These are phyloP conservation scores for Paecilomyces sp. DNA, from an alignment of 2,329 filamentous ascomycete species.

Conservation along the genomic window DNA sequence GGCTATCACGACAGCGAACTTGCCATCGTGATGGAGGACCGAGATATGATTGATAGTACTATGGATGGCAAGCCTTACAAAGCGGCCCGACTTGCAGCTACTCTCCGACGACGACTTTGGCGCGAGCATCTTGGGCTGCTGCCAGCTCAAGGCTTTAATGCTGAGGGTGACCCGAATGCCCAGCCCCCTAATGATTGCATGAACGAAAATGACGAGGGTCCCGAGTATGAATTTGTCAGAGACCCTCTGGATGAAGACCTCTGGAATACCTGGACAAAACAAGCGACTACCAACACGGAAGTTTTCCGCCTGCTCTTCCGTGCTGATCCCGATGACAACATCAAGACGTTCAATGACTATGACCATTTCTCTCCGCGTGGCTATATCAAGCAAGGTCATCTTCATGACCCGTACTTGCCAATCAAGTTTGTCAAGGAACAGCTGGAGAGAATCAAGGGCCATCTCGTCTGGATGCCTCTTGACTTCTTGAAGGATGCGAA, in stretches of 20 bases:
- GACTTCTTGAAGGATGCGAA: slow-evolving; percentile 75
- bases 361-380: slow-evolving; percentile 61
- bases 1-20: slow-evolving; percentile 83
- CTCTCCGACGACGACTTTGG: slow-evolving; percentile 77
- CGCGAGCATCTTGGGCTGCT: slow-evolving; percentile 85
- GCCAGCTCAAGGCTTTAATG: slow-evolving; percentile 62
- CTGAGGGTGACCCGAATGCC: slow-evolving; percentile 64
- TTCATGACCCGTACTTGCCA: slow-evolving; percentile 73
- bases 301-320: slow-evolving; percentile 79
- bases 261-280: slow-evolving; percentile 62
- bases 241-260: slow-evolving; percentile 68
- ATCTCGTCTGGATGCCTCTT: slow-evolving; percentile 93
- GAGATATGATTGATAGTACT: slow-evolving; percentile 57
- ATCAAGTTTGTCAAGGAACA: slow-evolving; percentile 66
- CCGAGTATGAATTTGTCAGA: slow-evolving; percentile 59
- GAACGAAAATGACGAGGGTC: slow-evolving; percentile 68
- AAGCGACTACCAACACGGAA: slow-evolving; percentile 71
- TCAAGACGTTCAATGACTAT: slow-evolving; percentile 87
- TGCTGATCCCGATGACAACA: slow-evolving; percentile 78
- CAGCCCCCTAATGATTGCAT: slow-evolving; percentile 62
- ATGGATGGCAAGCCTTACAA: slow-evolving; percentile 69
- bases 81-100: slow-evolving; percentile 69
- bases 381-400: slow-evolving; percentile 72
- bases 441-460: slow-evolving; percentile 73
- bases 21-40: slow-evolving; percentile 80